Percentiles rank a stretch among this genome's conserved stretches.
phyloP scores from a whole-genome alignment of 352 stramenopile genomes.

The Plasmopara muralis region DNA sequence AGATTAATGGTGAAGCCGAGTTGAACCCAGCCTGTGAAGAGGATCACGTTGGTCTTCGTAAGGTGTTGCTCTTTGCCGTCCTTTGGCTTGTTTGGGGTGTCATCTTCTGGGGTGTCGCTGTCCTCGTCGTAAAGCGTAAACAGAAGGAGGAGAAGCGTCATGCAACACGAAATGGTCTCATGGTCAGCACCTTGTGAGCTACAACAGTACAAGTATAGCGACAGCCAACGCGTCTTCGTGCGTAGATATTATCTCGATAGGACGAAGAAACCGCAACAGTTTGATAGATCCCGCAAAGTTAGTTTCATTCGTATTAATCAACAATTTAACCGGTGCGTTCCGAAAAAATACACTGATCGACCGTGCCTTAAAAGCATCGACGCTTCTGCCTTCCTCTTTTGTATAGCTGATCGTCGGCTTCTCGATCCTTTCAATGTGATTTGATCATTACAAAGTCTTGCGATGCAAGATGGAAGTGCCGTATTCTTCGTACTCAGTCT shows the following conservation, averaged over 20 bases:
- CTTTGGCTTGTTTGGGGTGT: constrained; percentile 72
- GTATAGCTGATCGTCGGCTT: background rate
- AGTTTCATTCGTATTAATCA: too few relatives aligned
- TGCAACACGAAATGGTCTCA: constrained; percentile 14
- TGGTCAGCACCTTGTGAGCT: constrained; percentile 15
- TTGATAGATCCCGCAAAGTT: too few relatives aligned
- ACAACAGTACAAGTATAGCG: background rate
- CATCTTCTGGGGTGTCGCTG: constrained; percentile 50
- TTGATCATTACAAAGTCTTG: constrained; percentile 82
- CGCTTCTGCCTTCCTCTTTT: background rate
- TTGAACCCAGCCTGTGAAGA: constrained; percentile 62
- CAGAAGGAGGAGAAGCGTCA: constrained; percentile 20
- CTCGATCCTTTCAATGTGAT: background rate
- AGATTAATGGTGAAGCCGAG: constrained; percentile 45
- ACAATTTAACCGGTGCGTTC: too few relatives aligned
- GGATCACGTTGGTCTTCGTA: constrained; percentile 49
- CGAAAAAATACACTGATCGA: too few relatives aligned
- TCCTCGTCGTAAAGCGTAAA: constrained; percentile 32
- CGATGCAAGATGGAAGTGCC: constrained; percentile 95
- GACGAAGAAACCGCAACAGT: constrained; percentile 9
- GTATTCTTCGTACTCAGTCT: constrained; percentile 97
- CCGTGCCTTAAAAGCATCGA: too few relatives aligned
- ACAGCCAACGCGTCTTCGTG: background rate
- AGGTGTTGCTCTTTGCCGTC: constrained; percentile 69
- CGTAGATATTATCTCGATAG: constrained; percentile 8